phyloP scores from a whole-genome alignment of 768 basidiomycete species.

The Tricholoma sp. region DNA sequence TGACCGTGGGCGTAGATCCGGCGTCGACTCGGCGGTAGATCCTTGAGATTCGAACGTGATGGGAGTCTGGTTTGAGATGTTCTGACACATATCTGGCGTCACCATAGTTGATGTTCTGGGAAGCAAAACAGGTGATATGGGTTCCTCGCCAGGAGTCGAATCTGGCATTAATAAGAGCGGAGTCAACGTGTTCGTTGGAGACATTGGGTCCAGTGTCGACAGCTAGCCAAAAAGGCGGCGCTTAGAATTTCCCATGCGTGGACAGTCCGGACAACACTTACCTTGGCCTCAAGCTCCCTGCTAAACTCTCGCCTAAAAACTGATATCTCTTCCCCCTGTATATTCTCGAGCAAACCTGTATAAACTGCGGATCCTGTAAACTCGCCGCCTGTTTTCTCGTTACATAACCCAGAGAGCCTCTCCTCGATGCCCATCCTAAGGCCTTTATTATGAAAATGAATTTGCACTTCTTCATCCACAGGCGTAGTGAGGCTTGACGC shows the following conservation, averaged over 20 bases:
- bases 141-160: not conserved
- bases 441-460: not conserved
- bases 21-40: not conserved
- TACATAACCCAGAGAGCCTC: constrained; percentile 1
- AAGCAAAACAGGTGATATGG: not conserved
- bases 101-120: no score
- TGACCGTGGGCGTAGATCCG: constrained; percentile 4
- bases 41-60: not conserved
- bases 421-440: constrained; percentile 11
- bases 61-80: no score
- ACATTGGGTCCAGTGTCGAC: not conserved
- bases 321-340: not conserved
- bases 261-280: not conserved
- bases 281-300: not conserved
- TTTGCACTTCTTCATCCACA: constrained; percentile 26
- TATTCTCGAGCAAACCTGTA: not conserved
- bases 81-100: not conserved
- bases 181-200: not conserved
- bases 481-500: constrained; percentile 36
- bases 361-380: not conserved
- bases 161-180: not conserved
- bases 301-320: not conserved
- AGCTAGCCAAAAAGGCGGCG: not conserved
- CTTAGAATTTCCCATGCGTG: not conserved
- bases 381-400: not conserved